A percentile compares a stretch with the other conserved stretches of the same genome.
Evolutionary conservation across 2,329 filamentous ascomycete species (phyloP).

Genomic region (Daldinia sp.): DNA sequence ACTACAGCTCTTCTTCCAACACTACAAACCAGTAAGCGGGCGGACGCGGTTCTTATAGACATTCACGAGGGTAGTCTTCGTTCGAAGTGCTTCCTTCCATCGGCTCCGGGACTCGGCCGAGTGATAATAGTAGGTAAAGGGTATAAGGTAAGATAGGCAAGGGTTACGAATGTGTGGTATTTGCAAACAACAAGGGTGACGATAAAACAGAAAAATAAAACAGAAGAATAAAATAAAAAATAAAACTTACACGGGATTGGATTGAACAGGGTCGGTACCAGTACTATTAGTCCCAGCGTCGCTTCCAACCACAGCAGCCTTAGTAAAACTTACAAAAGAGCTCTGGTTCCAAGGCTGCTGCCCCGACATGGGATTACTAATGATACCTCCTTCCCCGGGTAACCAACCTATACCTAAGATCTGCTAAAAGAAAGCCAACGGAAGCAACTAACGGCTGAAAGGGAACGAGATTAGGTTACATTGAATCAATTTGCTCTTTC

Average conservation of each 20-base stretch:
- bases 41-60: conserved; percentile 32
- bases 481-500: no score
- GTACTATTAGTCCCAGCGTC: no score
- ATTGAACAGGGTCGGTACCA: not conserved
- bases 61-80: conserved; percentile 6
- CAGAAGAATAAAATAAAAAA: no score
- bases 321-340: conserved; percentile 3
- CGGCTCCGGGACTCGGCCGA: conserved; percentile 8
- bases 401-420: no score
- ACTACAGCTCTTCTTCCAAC: conserved; percentile 8
- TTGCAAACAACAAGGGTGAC: no score
- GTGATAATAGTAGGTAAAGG: not conserved
- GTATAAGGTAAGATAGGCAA: not conserved
- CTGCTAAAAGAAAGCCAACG: no score
- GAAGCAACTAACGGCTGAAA: not conserved
- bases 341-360: not conserved
- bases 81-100: no score
- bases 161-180: no score
- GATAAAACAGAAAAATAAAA: no score
- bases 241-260: not conserved
- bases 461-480: no score
- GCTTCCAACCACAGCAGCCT: no score
- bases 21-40: conserved; percentile 28
- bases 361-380: conserved; percentile 2
- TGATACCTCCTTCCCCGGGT: no score